Evolutionary conservation across 1,139 yeast species (phyloP), one percentile per base, ranked within the genome.

Genomic region (Geotrichum europaeum): DNA sequence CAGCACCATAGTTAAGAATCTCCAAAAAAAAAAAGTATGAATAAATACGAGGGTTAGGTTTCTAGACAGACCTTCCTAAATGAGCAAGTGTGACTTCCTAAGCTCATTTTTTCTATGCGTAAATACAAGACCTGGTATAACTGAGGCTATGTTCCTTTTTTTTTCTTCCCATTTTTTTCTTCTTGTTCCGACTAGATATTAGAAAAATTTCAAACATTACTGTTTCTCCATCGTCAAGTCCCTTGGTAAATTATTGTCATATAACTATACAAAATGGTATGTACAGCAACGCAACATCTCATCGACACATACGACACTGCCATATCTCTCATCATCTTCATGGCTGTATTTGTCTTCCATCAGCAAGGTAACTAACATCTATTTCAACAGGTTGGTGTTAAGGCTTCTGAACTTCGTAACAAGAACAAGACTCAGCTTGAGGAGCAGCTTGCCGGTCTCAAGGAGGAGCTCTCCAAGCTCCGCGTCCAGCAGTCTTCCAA

Each of bases 381-480:
- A 13, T 36, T 36, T 36, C 18, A 36, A 36, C 43, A 87, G 96
- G 94, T 95, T 81, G 92, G 89, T 79, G 83, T 89, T 79, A 91
- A 88, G 83, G 86, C 96, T 82, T 89, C 83, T 85, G 97, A 92
- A 86, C 88, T 95, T 80, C 90, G 96, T 83, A 87, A 96, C 79
- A 89, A 91, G 84, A 88, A 97, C 78, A 92, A 92, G 89, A 95
- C 90, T 73, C 94, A 91, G 82, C 91, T 94, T 80, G 94, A 90
- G 83, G 80, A 82, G 76, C 96, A 92, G 84, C 89, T 94, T 79
- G 87, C 87, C 76, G 97, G 91, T 80, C 87, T 91, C 80, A 94
- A 92, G 88, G 90, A 90, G 82, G 97, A 92, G 82, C 88, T 94
- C 78, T 94, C 97, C 76, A 83, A 86, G 79, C 88, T 94, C 81